These are phyloP conservation scores for Phytopythium montanum DNA, from an alignment of 352 stramenopile species.

Conservation along the genomic window DNA sequence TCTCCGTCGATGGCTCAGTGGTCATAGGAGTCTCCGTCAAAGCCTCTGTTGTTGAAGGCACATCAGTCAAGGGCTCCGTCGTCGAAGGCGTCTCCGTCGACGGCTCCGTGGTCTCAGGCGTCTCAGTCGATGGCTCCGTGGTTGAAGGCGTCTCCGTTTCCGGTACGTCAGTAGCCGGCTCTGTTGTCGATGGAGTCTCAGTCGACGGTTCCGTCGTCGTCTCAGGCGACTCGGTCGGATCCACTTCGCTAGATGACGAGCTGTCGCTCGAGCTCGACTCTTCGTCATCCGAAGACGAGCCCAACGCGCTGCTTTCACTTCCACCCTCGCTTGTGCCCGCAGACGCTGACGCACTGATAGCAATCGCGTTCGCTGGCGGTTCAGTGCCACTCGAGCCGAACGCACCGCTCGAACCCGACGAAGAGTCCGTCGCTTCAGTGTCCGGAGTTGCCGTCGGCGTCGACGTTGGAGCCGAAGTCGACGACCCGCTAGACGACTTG, in stretches of 20 bases:
- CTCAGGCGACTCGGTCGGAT: neutral
- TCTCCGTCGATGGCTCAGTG: neutral
- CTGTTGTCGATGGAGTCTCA: neutral
- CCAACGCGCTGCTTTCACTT: neutral
- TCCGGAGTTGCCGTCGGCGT: constrained; percentile 2
- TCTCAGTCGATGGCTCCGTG: neutral
- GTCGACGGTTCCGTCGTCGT: neutral
- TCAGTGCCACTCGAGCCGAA: neutral
- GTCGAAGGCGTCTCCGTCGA: constrained; percentile 3
- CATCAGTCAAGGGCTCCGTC: neutral
- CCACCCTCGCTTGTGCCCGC: neutral
- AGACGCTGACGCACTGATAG: neutral
- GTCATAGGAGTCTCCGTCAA: neutral
- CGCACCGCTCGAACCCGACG: neutral
- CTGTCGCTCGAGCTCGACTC: neutral
- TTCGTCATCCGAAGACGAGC: neutral
- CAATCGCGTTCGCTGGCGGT: neutral
- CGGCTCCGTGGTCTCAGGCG: neutral
- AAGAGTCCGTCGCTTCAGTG: neutral
- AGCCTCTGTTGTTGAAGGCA: neutral
- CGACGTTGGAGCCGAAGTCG: constrained; percentile 7
- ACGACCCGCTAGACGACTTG: neutral
- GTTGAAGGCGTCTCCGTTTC: neutral
- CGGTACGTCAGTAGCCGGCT: neutral
- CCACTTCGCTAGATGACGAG: neutral